Base-by-base conservation (phyloP, 805 yeast species). In the Kodamaea hsintzibuensis region DNA sequence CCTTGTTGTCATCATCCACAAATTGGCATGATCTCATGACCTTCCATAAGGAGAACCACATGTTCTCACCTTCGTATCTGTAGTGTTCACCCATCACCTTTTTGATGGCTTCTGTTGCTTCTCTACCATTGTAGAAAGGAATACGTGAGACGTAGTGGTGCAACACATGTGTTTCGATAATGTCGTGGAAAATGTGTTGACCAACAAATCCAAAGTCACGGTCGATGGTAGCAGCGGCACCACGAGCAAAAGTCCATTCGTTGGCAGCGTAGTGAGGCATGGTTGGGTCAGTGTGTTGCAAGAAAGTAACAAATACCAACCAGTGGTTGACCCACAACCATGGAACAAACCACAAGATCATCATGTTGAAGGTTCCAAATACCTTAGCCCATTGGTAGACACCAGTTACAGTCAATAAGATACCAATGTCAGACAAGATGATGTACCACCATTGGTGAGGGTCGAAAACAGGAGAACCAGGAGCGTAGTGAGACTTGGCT, bases 211-310 rank as follows among this genome's bases (percentile, higher is more conserved):
- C 92, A 67, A 88, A 87, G 66, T 88, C 84, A 66, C 96, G 79
- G 72, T 89, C 96, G 58, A 90, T 84, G 54, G 96, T 89, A 56
- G 93, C 89, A 53, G 95, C 92, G 30, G 96, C 96, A 60, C 96
- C 96, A 66, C 92, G 82, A 49, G 92, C 91, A 68, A 88, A 88
- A 62, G 81, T 89, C 96, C 96, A 89, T 70, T 85, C 86, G 40
- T 72, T 64, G 55, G 85, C 81, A 56, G 83, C 85, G 74, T 89
- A 89, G 71, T 89, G 96, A 30, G 96, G 92, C 79, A 90, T 79
- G 13, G 81, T 62, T 30, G 89, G 84, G 69, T 88, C 93, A 14
- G 95, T 82, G 74, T 89, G 96, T 71, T 89, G 96, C 63, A 89
- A 80, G 70, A 75, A 90, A 40, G 96, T 89, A 69, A 89, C 88